Conservation (phyloP, 2,329 filamentous ascomycete genomes). For the Paecilomyces sp. region DNA sequence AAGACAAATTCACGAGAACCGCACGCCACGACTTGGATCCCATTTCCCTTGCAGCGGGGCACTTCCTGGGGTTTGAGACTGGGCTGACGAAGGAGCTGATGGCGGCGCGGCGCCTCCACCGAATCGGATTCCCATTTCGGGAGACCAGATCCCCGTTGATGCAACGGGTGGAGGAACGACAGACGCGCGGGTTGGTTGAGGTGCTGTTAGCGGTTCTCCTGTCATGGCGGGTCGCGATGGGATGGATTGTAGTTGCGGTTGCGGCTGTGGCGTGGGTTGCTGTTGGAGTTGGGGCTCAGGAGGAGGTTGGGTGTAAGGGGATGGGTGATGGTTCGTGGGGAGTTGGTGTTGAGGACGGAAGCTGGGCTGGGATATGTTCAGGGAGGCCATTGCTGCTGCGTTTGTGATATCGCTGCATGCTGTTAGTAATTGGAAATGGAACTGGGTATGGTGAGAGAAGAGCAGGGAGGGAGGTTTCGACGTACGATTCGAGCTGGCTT, state of each 20-base stretch:
- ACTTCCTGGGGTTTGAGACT: constrained; percentile 13
- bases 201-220: constrained; percentile 37
- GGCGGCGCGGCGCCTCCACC: constrained; percentile 35
- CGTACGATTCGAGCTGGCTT: constrained; percentile 66
- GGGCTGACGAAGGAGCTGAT: not conserved
- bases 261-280: constrained; percentile 35
- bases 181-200: constrained; percentile 37
- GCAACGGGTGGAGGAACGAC: constrained; percentile 47
- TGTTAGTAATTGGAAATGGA: not conserved
- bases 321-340: constrained; percentile 20
- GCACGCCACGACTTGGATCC: constrained; percentile 54
- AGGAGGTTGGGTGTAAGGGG: constrained; percentile 4
- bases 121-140: constrained; percentile 75
- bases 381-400: constrained; percentile 47
- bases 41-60: constrained; percentile 41
- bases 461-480: constrained; percentile 1
- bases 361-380: constrained; percentile 40
- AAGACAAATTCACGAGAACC: constrained; percentile 36
- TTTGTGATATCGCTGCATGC: constrained; percentile 47
- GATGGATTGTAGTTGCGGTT: constrained; percentile 34
- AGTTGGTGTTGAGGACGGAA: constrained; percentile 27
- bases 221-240: constrained; percentile 29
- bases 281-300: constrained; percentile 18
- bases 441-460: not conserved
- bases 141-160: constrained; percentile 63